phyloP scores from a whole-genome alignment of 768 basidiomycete genomes.

The Asterophora lycoperdoides region DNA sequence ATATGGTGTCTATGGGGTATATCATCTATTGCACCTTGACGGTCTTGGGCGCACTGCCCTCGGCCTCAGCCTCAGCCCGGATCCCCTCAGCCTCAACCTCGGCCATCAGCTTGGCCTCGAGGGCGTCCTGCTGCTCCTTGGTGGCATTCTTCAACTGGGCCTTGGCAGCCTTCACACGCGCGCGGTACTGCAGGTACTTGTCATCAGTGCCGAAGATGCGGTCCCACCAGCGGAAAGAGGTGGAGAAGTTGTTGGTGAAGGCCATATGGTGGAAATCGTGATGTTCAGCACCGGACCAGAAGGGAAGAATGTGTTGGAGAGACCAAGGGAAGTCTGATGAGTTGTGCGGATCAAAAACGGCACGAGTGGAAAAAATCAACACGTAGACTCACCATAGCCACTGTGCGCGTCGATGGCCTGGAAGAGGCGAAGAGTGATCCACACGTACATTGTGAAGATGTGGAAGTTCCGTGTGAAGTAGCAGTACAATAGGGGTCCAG shows the following conservation, averaged over 20 bases:
- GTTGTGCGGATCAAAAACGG: slow-evolving; percentile 1
- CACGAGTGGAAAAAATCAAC: not conserved
- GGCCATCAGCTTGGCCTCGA: slow-evolving; percentile 60
- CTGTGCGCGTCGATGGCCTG: slow-evolving; percentile 98
- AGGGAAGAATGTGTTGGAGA: slow-evolving; percentile 83
- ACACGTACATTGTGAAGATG: slow-evolving; percentile 88
- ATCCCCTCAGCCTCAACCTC: slow-evolving; percentile 75
- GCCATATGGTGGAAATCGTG: slow-evolving; percentile 99
- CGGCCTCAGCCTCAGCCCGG: slow-evolving; percentile 58
- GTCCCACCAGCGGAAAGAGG: slow-evolving; percentile 94
- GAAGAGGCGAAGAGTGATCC: slow-evolving; percentile 92
- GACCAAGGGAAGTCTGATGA: slow-evolving; percentile 93
- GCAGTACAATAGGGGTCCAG: slow-evolving; percentile 85
- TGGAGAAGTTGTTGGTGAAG: slow-evolving; percentile 90
- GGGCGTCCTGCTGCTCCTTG: slow-evolving; percentile 45
- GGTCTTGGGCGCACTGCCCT: slow-evolving; percentile 28
- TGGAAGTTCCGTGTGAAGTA: slow-evolving; percentile 73
- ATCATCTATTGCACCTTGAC: slow-evolving; percentile 32
- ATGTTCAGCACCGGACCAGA: slow-evolving; percentile 98
- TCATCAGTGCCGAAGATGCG: slow-evolving; percentile 83
- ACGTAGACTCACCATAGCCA: slow-evolving; percentile 71
- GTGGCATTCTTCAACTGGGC: slow-evolving; percentile 47
- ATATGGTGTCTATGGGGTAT: slow-evolving; percentile 6
- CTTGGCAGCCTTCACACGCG: slow-evolving; percentile 60
- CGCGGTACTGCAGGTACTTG: slow-evolving; percentile 82